A percentile compares a stretch with the other conserved stretches of the same genome.
phyloP scores from a whole-genome alignment of 2,329 filamentous ascomycete species.

The Calycina herbarum region DNA sequence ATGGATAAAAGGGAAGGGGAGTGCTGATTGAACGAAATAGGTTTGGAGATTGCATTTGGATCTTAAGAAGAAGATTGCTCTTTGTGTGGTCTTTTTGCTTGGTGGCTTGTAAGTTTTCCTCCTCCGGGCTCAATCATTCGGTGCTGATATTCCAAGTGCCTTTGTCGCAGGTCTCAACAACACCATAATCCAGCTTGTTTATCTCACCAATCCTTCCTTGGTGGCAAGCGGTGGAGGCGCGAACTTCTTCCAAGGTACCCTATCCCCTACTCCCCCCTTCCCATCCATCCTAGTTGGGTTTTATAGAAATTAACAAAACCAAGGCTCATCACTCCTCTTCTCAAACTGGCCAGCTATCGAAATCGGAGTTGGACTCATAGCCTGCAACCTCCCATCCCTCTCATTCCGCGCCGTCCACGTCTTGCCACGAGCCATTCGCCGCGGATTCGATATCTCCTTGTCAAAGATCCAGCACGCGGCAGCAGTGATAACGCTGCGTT shows the following conservation, averaged over 20 bases:
- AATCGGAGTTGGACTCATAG: not conserved
- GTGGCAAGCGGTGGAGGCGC: not conserved
- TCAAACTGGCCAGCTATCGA: not conserved
- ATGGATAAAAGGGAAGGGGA: not conserved
- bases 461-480: not conserved
- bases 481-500: not conserved
- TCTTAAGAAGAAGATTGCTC: not conserved
- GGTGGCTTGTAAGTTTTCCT: not conserved
- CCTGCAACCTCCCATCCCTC: not conserved
- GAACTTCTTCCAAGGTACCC: not conserved
- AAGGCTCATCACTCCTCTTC: not conserved
- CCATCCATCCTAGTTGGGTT: not conserved
- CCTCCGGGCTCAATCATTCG: not conserved
- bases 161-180: not conserved
- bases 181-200: not conserved
- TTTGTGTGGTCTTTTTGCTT: not conserved
- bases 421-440: not conserved
- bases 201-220: not conserved
- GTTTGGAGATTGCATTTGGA: not conserved
- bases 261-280: not conserved
- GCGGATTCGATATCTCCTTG: not conserved
- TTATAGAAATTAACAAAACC: not conserved
- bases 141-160: not conserved
- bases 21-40: not conserved
- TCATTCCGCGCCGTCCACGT: not conserved